phyloP scores from a whole-genome alignment of 129 eudicot genomes.

The Erigeron canadensis region DNA sequence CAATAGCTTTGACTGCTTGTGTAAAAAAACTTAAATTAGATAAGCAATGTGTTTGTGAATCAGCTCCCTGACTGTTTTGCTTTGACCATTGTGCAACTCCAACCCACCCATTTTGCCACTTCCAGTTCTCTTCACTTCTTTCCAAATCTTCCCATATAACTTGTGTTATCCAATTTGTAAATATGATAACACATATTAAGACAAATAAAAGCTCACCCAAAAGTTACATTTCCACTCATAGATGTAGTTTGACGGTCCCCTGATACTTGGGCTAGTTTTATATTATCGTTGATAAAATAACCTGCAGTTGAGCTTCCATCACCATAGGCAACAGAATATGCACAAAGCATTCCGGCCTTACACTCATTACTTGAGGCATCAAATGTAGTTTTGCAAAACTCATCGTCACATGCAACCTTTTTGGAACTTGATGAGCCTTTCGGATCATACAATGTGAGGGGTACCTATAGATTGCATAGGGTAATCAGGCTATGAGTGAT shows the following conservation, averaged over 20 bases:
- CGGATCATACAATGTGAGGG: slow-evolving; percentile 57
- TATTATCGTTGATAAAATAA: slow-evolving; percentile 55
- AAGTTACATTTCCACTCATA: slow-evolving; percentile 60
- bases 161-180: too few species aligned
- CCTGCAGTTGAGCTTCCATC: slow-evolving; percentile 91
- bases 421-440: slow-evolving; percentile 58
- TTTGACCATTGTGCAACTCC: background rate
- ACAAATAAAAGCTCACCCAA: slow-evolving; percentile 67
- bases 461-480: slow-evolving; percentile 41
- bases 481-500: background rate
- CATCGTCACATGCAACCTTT: slow-evolving; percentile 61
- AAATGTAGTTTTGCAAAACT: slow-evolving; percentile 50
- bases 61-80: too few species aligned
- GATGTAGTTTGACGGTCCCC: slow-evolving; percentile 54
- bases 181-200: background rate
- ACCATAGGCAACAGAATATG: slow-evolving; percentile 76
- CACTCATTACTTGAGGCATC: slow-evolving; percentile 46
- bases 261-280: slow-evolving; percentile 49
- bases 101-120: background rate
- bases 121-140: too few species aligned
- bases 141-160: background rate
- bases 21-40: too few species aligned
- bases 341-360: slow-evolving; percentile 55
- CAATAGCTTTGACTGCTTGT: too few species aligned
- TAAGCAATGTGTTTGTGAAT: too few species aligned